Evolutionary conservation across 208 protist genomes (phyloP).

Genomic region (Crithidia brevicula): DNA sequence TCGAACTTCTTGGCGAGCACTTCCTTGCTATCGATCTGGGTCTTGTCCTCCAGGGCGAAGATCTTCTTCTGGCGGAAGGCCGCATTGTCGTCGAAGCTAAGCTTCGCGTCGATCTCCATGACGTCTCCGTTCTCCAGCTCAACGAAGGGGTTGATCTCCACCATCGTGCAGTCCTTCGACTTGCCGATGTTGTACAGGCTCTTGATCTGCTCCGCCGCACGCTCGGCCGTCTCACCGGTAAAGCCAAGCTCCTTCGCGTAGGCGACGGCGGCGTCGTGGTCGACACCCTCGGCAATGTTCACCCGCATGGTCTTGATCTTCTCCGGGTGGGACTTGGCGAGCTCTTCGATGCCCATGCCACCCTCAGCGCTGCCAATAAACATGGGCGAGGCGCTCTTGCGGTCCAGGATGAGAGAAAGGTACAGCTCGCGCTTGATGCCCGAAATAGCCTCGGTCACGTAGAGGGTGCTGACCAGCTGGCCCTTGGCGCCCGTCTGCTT

Average conservation of each 20-base stretch:
- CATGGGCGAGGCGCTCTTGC: constrained; percentile 90
- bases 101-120: constrained; percentile 98
- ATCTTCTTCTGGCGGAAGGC: constrained; percentile 97
- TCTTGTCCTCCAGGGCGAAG: constrained; percentile 94
- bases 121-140: constrained; percentile 96
- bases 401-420: constrained; percentile 98
- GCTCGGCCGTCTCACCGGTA: constrained; percentile 64
- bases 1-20: constrained; percentile 96
- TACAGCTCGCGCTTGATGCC: constrained; percentile 97
- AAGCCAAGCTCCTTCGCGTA: constrained; percentile 95
- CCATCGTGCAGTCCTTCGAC: constrained; percentile 96
- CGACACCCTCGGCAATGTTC: constrained; percentile 94
- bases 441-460: constrained; percentile 89
- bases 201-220: constrained; percentile 94
- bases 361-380: constrained; percentile 96
- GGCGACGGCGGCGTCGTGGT: constrained; percentile 75
- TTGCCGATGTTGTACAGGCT: constrained; percentile 98
- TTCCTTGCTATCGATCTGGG: constrained; percentile 96
- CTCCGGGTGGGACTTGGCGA: constrained; percentile 95
- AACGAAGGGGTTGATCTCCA: constrained; percentile 99
- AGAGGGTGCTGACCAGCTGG: constrained; percentile 90
- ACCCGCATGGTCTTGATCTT: constrained; percentile 96
- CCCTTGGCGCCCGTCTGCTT: constrained; percentile 98
- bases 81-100: constrained; percentile 99
- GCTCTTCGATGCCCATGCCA: constrained; percentile 98